Evolutionary conservation across 1,284 basidiomycete species (phyloP), one percentile per base, ranked within the genome.

Genomic region (Macrocybe sp.): DNA sequence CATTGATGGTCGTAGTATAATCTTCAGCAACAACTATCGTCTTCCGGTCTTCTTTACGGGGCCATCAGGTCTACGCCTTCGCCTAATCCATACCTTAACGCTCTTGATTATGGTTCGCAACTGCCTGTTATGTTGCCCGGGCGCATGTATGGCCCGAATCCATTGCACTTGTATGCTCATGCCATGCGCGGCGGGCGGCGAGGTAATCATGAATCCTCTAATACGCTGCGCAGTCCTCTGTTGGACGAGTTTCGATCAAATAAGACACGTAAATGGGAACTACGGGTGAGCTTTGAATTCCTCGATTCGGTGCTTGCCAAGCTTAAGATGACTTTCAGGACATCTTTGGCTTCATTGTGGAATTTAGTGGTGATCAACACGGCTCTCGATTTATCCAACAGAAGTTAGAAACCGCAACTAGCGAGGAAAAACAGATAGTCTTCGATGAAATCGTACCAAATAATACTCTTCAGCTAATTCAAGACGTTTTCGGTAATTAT

Each of bases 401-500:
- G 63, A 88, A 88, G 61, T 73, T 95, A 22, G 87, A 91, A 66
- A 76, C 73, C 3, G 87, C 90, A 5, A 75, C 79, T 2, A 77
- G 77, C 37, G 89, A 92, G 54, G 91, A 92, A 56, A 87, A 84
- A 61, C 81, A 90, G 55, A 67, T 71, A 33, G 75, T 97, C n/a
- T 98, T 96, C 56, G 84, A 90, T 47, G 97, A 99, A 69, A 89
- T 98, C 54, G 76, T 92, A 38, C 91, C 93, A 8, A 64, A 75
- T 39, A 83, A 85, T 59, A 78, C 86, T 2, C 68, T 92, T 42
- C 79, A 85, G 52, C 76, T 99, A 47, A 91, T 96, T 62, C 88
- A 88, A 55, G 94, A 98, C 61, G 92, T 98, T 37, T 99, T 97
- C 64, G 96, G 96, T 50, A 99, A 99, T 73, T 99, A 97, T 71